Base-by-base conservation (phyloP, 2,329 filamentous ascomycete species). In the Rachicladosporium sp. region DNA sequence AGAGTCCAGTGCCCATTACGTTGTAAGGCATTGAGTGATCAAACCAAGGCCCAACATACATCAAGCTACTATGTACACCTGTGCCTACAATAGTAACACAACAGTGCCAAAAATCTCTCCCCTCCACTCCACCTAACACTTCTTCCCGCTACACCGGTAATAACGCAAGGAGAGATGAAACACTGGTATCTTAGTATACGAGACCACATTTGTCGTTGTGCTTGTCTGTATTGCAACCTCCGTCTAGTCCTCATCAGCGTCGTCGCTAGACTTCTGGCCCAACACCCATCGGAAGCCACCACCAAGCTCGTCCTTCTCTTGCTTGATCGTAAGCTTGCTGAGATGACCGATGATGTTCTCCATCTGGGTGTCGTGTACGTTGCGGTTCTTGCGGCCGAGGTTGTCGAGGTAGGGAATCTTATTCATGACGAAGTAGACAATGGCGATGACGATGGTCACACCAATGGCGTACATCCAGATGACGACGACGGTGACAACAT, bases 391-490 rank as follows among this genome's bases (percentile, higher is more conserved):
- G 57, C 76, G 72, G 44, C 76, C 76, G 29, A 80, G 68, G 56
- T 79, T 69, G 55, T 76, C 70, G 46, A 80, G 67, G 65, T 66
- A 71, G 29, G 61, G 50, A 50, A 77, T 69, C 55, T 67, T 65
- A 66, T 77, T 77, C 47, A 80, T 67, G 33, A 76, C 58, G 59
- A 67, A 73, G 66, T 80, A 80, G 46, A 77, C 71, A 51, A 80
- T 76, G 51, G 75, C 76, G 49, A 78, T 73, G 62, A 80, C 68
- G 52, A 80, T 73, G 44, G 71, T 73, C 43, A 80, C 74, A 57
- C 73, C 74, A 45, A 80, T 75, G n/a, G 73, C 77, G 66, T 76
- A 80, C 34, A 65, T 65, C 75, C 76, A 80, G 54, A 80, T 64
- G 46, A 78, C 64, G 41, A 82, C 74, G 21, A 78, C 72, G 38